A percentile compares a stretch with the other conserved stretches of the same genome.
Evolutionary conservation across 2,329 filamentous ascomycete genomes (phyloP).

Genomic region (Apiospora phragmitis): DNA sequence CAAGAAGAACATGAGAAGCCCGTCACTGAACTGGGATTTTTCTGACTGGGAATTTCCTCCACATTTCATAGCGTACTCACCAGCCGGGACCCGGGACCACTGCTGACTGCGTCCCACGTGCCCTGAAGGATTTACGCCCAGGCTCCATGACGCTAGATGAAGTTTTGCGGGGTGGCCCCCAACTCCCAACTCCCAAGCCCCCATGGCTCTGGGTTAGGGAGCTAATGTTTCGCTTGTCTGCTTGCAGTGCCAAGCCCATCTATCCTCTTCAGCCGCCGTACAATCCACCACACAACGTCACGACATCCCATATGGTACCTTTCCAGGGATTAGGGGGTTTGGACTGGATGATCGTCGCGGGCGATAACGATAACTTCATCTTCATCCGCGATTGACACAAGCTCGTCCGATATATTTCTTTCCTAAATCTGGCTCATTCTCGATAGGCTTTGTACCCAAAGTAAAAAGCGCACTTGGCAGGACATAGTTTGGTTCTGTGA

Average conservation of each 20-base stretch:
- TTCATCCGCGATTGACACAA: neutral
- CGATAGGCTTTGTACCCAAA: neutral
- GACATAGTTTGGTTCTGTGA: neutral
- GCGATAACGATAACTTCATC: neutral
- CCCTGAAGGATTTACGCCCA: neutral
- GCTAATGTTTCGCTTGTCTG: neutral
- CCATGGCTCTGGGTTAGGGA: neutral
- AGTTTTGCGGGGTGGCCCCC: neutral
- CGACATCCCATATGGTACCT: neutral
- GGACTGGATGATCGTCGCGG: neutral
- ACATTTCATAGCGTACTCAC: neutral
- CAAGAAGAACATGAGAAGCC: neutral
- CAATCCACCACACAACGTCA: neutral
- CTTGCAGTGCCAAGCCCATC: neutral
- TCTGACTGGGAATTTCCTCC: neutral
- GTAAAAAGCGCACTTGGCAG: neutral
- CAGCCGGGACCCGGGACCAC: neutral
- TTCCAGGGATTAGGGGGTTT: neutral
- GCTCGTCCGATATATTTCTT: neutral
- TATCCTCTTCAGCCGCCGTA: neutral
- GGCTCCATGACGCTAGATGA: neutral
- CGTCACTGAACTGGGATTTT: neutral
- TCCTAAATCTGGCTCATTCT: neutral
- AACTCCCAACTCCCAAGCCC: neutral
- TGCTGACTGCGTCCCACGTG: neutral